A percentile compares a stretch with the other conserved stretches of the same genome.
phyloP scores from a whole-genome alignment of 306 rosid species.

The Sechiopsis laciniata region DNA sequence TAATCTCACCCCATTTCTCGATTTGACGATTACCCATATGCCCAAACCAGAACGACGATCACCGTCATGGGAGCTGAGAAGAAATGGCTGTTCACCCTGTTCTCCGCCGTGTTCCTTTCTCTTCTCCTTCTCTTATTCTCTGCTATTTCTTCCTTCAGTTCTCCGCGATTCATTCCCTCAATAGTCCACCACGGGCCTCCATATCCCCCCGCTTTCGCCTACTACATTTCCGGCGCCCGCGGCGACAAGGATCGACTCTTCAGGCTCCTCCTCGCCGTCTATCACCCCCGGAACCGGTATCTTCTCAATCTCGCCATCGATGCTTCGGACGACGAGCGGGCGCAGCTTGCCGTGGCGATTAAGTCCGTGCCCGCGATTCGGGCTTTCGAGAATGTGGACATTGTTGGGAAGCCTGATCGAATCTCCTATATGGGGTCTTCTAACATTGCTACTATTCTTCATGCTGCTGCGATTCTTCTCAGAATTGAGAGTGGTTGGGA shows the following conservation, averaged over 20 bases:
- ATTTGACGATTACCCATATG: constrained; percentile 35
- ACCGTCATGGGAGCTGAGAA: constrained; percentile 73
- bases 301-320: constrained; percentile 68
- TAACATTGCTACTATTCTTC: constrained; percentile 55
- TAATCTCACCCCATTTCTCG: constrained; percentile 29
- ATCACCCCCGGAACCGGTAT: constrained; percentile 82
- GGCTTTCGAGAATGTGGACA: constrained; percentile 80
- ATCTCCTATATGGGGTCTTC: constrained; percentile 75
- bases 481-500: constrained; percentile 76
- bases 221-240: constrained; percentile 62
- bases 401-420: constrained; percentile 77
- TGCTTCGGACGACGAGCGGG: constrained; percentile 61
- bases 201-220: constrained; percentile 81
- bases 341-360: constrained; percentile 31
- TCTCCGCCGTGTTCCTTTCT: constrained; percentile 60
- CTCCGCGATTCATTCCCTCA: constrained; percentile 61
- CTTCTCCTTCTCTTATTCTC: constrained; percentile 51
- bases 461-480: constrained; percentile 79
- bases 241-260: constrained; percentile 71
- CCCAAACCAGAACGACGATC: constrained; percentile 24
- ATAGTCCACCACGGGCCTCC: constrained; percentile 59
- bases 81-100: constrained; percentile 77
- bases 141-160: constrained; percentile 61
- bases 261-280: constrained; percentile 72
- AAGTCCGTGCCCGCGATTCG: constrained; percentile 59